Evolutionary conservation across 2,329 filamentous ascomycete genomes (phyloP), one percentile per base, ranked within the genome.

Genomic region (Leptographium galeiforme): DNA sequence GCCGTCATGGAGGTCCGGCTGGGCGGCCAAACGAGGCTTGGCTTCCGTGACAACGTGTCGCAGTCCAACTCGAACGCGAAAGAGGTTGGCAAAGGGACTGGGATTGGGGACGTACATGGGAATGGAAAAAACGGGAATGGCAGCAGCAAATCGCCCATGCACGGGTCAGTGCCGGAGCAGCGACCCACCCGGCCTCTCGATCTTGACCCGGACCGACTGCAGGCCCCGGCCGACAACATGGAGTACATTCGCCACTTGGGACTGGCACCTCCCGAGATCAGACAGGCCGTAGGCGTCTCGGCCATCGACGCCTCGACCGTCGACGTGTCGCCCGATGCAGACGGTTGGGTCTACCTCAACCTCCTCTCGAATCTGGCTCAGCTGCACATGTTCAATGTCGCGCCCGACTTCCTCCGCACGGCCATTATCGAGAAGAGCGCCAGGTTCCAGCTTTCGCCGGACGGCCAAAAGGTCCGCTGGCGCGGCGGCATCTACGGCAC

Each of bases 281-380:
- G 43, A 16, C 19, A 30, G 72, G 11, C 69, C 69, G 11, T 68
- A 70, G 5, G 25, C 25, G 5, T 5, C 25, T 25, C 25, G 25
- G 25, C 5, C 2, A 69, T 71, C 16, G 70, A 68, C 18, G 61
- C 70, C 1, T 63, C 50, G 33, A 25, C 53, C 6, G 50, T 67
- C 2, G 74, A 81, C 51, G 77, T 81, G 12, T 73, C 76, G 14
- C 75, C 81, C 0, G 82, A 84, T 53, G 72, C 74, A 0, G 81
- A 89, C 32, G 86, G 86, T 6, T 93, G 87, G 87, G 81, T 91
- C 0, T 91, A 90, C 60, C 69, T 93, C 8, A 93, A 93, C 60
- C 69, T 94, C 1, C 73, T 94, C 1, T 82, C 84, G 63, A 89
- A 85, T 62, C 77, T 94, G 72, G 88, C 89, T 0, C 88, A 94